Evolutionary conservation across 129 eudicot species (phyloP), one percentile per base, ranked within the genome.

Genomic region (Escallonia rubra): DNA sequence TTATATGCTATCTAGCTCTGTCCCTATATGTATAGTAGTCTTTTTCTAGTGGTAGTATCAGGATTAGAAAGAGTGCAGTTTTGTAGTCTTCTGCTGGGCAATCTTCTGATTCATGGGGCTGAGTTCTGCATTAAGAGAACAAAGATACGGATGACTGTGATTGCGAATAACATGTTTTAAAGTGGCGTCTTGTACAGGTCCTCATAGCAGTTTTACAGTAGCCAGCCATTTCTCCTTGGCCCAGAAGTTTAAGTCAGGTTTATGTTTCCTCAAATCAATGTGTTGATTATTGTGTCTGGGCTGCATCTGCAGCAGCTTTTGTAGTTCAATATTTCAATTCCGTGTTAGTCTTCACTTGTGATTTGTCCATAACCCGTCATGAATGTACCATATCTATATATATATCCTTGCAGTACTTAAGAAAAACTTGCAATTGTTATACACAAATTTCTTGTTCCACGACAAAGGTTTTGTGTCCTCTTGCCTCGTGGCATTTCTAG

Each of bases 31-130:
- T 65, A 44, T 58, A 56, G 55, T 65, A 13, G 43, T 54, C 5
- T 7, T 5, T 54, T 34, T 54, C 14, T 63, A 56, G 65, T 62
- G 41, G 41, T 13, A 9, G 38, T 67, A 15, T 66, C 14, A 7
- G 11, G 52, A 10, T 34, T 74, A 75, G 62, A 71, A n/a, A 63
- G 65, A 49, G 54, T 68, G 57, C 59, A 68, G 51, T 79, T 82
- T 77, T 79, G 73, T 70, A 51, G 69, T 59, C 44, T 23, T 23
- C 50, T 67, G 57, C 11, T 38, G 14, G 53, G 60, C 40, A 16
- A 16, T 71, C 12, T 4, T 43, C 15, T 46, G 58, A 45, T 39
- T 57, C 9, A 40, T 57, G 63, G 63, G 54, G 49, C 11, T 65
- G 14, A 23, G 63, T 45, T 45, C 48, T 64, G 80, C 67, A 44